Base-by-base conservation (phyloP, 129 eudicot genomes). In the Deinandra increscens region DNA sequence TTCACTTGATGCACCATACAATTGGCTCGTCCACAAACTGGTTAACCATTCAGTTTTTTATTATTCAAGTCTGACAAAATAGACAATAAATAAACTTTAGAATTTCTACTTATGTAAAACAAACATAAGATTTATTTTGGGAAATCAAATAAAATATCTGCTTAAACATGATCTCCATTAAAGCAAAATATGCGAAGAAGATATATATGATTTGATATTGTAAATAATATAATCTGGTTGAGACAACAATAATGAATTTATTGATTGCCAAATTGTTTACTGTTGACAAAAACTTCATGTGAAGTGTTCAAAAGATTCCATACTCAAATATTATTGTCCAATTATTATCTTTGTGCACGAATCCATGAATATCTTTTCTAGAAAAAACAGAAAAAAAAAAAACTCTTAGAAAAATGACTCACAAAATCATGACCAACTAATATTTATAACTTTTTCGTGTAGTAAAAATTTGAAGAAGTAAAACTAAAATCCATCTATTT, bases 271-370 rank as follows among this genome's bases (percentile, higher is more conserved):
- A 67, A 67, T 75, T 68, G 44, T 66, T 66, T 75, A 59, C 66
- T 66, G 61, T 55, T 75, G 60, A 44, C 68, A 54, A 39, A 66
- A 55, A 50, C 73, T 42, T 75, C 79, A 66, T 74, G 73, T 29
- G 67, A 29, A 41, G 49, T 54, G 70, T 73, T 41, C 42, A 66
- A 66, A 41, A 19, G 17, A 67, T 68, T 56, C 69, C 62, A 26
- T 26, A 66, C 73, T 58, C 19, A 42, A 56, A 44, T 66, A 55
- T 43, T 60, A 12, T 48, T 48, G 9, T 50, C 19, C 14, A 33
- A 36, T 11, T 15, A 72, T 60, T 42, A 26, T 26, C 34, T 42
- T 19, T 1, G 6, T 59, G 14, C 42, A 4, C 64, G 31, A 75
- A 67, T 66, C 44, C 51, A 41, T 33, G 36, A 20, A 38, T 50